Base-by-base conservation (phyloP, 345 rosid species). In the Lepidium didymum region DNA sequence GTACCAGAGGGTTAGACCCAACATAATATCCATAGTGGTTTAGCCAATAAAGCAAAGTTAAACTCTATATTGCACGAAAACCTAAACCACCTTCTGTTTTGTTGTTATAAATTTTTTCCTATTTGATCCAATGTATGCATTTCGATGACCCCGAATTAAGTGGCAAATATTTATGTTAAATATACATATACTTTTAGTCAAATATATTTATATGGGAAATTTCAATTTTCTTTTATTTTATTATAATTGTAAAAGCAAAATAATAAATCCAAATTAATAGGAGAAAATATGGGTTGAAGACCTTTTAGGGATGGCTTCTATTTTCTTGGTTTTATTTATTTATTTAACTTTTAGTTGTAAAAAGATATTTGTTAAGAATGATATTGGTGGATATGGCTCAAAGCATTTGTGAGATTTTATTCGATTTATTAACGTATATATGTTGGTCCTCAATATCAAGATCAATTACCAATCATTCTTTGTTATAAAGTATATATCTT, bases 401-500 rank as follows among this genome's bases (percentile, higher is more conserved):
- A 38, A 38, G 65, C 29, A 56, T 16, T 31, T 64, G 44, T 38
- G 52, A 64, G 70, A 64, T 72, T 72, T 64, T 31, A 56, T 64
- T 62, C 41, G 66, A 54, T 36, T 43, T 43, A 13, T 7, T 11
- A 40, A 67, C 43, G 45, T 70, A 62, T 70, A 68, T 53, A 7
- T 29, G 33, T 62, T 62, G 62, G 69, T 71, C 69, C 62, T 62
- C 40, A 14, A 44, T 35, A 10, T 44, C 34, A 13, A 62, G 56
- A 62, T 8, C 34, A 23, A 19, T 62, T 54, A 56, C 47, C 69
- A 62, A 71, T 69, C 75, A 62, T 71, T 71, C 63, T 53, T 70
- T 62, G 69, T 62, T 70, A 70, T 18, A 53, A 6, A 9, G 63
- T 62, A 47, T 53, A 62, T 70, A 53, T 70, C 75, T 71, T 62